phyloP scores from a whole-genome alignment of 164 flowering plant species.

The Stephania japonica region DNA sequence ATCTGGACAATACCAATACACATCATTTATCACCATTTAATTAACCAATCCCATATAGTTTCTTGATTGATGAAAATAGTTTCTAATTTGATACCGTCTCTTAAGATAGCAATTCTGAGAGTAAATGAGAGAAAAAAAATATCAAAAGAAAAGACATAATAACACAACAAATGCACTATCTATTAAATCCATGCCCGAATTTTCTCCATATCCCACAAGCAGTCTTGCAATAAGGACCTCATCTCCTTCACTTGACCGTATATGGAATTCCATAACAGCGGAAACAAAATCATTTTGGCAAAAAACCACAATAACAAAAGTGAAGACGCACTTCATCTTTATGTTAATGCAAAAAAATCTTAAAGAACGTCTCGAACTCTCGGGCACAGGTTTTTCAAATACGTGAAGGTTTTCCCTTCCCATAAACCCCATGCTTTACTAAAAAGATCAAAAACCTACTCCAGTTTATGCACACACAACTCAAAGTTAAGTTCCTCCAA shows the following conservation, averaged over 20 bases:
- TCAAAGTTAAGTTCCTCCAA: neutral
- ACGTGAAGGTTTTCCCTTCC: neutral
- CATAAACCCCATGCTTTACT: neutral
- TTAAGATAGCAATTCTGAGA: too few species aligned
- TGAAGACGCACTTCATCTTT: neutral
- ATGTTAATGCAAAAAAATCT: too few species aligned
- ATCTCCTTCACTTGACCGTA: neutral
- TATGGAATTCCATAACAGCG: neutral
- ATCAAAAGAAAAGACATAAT: too few species aligned
- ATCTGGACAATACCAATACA: neutral
- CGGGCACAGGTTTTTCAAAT: neutral
- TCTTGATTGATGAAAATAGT: neutral
- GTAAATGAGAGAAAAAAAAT: too few species aligned
- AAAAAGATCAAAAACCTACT: neutral
- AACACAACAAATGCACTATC: neutral
- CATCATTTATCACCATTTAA: neutral
- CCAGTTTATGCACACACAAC: neutral
- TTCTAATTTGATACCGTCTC: neutral
- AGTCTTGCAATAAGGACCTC: neutral
- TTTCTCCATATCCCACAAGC: neutral
- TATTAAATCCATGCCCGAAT: neutral
- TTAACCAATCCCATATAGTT: neutral
- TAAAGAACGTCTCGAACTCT: neutral
- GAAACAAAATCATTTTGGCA: neutral
- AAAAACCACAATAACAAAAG: neutral